Percentiles rank a stretch among this genome's conserved stretches.
phyloP scores from a whole-genome alignment of 2,329 filamentous ascomycete genomes.

The Aspergillaceae sp. region DNA sequence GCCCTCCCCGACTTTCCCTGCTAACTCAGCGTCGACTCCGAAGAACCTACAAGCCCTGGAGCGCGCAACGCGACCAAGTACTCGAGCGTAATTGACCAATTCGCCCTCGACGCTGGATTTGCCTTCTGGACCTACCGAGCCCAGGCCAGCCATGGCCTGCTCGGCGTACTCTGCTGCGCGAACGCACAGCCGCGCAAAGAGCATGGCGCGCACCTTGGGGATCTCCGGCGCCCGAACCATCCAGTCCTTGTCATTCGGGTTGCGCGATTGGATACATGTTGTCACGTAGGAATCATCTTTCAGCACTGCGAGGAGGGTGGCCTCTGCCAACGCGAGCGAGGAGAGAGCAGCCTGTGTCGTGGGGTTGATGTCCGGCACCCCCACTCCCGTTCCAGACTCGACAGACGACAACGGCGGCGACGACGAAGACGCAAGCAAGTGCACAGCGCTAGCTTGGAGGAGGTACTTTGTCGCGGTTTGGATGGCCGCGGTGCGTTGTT shows the following conservation, averaged over 20 bases:
- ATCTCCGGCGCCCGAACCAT: slow-evolving; percentile 89
- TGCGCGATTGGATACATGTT: slow-evolving; percentile 69
- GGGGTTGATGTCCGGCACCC: slow-evolving; percentile 40
- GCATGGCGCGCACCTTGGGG: slow-evolving; percentile 75
- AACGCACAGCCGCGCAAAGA: slow-evolving; percentile 81
- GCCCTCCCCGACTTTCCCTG: slow-evolving; percentile 70
- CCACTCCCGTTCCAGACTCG: slow-evolving; percentile 15
- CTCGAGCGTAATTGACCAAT: slow-evolving; percentile 64
- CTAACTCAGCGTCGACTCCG: slow-evolving; percentile 77
- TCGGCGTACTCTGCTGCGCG: slow-evolving; percentile 81
- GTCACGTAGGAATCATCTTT: slow-evolving; percentile 93
- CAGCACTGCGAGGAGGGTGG: slow-evolving; percentile 77
- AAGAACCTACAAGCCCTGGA: slow-evolving; percentile 87
- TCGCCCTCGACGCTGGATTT: slow-evolving; percentile 48
- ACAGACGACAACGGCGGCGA: slow-evolving; percentile 39
- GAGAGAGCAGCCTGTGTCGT: slow-evolving; percentile 36
- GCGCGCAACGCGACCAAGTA: slow-evolving; percentile 64
- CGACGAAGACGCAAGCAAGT: slow-evolving; percentile 58
- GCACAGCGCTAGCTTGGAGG: slow-evolving; percentile 68
- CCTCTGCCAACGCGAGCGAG: slow-evolving; percentile 68
- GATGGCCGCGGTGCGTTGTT: slow-evolving; percentile 63
- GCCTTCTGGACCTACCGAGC: slow-evolving; percentile 24
- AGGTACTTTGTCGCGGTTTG: slow-evolving; percentile 67
- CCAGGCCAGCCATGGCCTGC: slow-evolving; percentile 52
- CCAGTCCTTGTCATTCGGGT: slow-evolving; percentile 82